A percentile compares a stretch with the other conserved stretches of the same genome.
These are phyloP conservation scores for Leishmania aethiopica DNA, from an alignment of 208 protist species.

Conservation along the genomic window DNA sequence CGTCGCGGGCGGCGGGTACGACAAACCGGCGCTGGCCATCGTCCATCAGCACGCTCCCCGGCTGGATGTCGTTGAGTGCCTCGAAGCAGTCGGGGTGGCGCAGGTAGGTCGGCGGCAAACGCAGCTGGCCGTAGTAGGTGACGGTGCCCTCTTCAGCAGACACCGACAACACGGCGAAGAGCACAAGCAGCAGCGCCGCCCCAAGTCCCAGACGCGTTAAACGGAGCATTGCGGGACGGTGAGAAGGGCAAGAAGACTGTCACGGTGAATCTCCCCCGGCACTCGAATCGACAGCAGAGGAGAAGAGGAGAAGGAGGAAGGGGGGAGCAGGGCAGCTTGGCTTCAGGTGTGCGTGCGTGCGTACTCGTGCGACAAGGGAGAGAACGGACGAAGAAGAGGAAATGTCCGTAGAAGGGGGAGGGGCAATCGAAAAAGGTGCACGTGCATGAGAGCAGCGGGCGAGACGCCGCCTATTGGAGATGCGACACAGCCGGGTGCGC, in stretches of 20 bases:
- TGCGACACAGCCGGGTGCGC: not conserved
- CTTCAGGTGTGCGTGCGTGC: not conserved
- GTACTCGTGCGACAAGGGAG: too few relatives aligned
- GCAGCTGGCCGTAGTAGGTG: constrained; percentile 61
- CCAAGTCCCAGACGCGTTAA: not conserved
- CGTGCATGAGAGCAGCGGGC: not conserved
- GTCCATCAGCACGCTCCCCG: constrained; percentile 66
- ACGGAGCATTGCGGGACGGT: constrained; percentile 3
- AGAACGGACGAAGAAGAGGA: not conserved
- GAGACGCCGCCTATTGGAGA: not conserved
- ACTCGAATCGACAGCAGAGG: not conserved
- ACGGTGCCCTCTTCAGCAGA: constrained; percentile 13
- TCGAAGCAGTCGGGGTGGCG: constrained; percentile 41
- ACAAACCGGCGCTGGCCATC: constrained; percentile 46
- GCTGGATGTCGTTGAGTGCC: constrained; percentile 66
- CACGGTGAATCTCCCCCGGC: not conserved
- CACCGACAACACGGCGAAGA: not conserved
- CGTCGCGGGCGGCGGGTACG: constrained; percentile 64
- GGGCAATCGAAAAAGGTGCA: not conserved
- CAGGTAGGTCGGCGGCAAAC: constrained; percentile 51
- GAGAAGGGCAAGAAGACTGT: not conserved
- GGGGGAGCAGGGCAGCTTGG: not conserved
- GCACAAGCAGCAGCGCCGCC: constrained; percentile 11
- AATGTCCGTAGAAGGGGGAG: not conserved
- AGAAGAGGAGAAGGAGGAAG: constrained; percentile 6